Conservation (phyloP, 176 grass and related monocot genomes). For the Calamus simplicifolius region DNA sequence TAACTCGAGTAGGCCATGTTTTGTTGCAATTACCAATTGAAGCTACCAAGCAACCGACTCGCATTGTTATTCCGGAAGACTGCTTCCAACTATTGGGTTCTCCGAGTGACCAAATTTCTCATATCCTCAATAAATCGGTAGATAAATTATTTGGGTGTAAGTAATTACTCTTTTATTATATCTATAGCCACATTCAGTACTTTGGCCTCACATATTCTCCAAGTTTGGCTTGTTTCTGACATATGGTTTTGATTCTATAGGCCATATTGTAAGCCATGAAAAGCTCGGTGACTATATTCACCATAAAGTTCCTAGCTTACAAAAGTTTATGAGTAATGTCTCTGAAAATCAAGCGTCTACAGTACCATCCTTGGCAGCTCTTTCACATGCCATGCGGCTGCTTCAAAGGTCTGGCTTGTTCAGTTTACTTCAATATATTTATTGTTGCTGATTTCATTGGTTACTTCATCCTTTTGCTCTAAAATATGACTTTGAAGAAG, state of each 20-base stretch:
- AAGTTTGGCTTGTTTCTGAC: not conserved
- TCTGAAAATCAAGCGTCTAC: conserved; percentile 27
- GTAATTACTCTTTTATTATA: conserved; percentile 11
- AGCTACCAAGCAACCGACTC: conserved; percentile 27
- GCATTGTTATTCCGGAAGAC: conserved; percentile 46
- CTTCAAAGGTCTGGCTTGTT: conserved; percentile 46
- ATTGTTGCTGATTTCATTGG: not conserved
- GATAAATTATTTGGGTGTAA: conserved; percentile 57
- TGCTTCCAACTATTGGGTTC: conserved; percentile 63
- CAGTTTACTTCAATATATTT: not conserved
- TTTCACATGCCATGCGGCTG: conserved; percentile 63
- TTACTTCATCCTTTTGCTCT: not conserved
- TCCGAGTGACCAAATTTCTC: conserved; percentile 37
- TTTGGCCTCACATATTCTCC: too few species aligned
- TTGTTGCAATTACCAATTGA: conserved; percentile 38
- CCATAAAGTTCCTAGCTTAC: conserved; percentile 55
- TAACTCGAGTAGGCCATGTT: conserved; percentile 36
- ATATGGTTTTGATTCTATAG: conserved; percentile 28
- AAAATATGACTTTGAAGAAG: not conserved
- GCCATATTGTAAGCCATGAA: conserved; percentile 37
- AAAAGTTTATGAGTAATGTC: conserved; percentile 45
- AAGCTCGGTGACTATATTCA: conserved; percentile 57
- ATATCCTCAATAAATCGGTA: conserved; percentile 44
- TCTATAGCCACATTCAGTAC: not conserved
- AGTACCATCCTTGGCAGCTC: conserved; percentile 50